Evolutionary conservation across 352 stramenopile genomes (phyloP), one percentile per base, ranked within the genome.

Genomic region (Pythium biforme): DNA sequence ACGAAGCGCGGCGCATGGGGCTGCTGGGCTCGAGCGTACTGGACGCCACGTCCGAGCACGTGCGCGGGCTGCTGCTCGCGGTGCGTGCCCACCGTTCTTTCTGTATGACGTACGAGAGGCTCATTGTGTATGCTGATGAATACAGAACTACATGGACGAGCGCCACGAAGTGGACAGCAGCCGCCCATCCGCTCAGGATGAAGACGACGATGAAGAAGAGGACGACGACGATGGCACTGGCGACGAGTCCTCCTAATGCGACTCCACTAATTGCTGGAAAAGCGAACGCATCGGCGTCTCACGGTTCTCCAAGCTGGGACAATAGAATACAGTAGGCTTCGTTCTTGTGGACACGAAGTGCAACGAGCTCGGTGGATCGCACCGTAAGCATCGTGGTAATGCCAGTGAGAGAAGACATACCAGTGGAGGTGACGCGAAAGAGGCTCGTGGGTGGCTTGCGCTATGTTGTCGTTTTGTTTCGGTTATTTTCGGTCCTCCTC

Each of bases 141-240:
- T 26, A 40, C 11, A 91, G 79, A 77, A 84, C 57, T 91, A 90
- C 63, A 88, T 93, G 72, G 80, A 79, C 58, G 80, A 91, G 41
- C 78, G 82, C 15, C 78, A 91, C 52, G 73, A 91, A 68, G 78
- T 93, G 55, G 80, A 93, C 54, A 58, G 59, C 27, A 78, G 81
- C 59, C 50, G 64, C 0, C 41, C 56, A 29, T 45, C 27, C 12
- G 19, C 15, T 29, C 52, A 33, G 3, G 53, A 66, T 17, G 34
- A 54, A 22, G 59, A 61, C 12, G 56, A 82, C 26, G 76, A 49
- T 7, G 74, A 83, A 1, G 77, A 82, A 15, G 71, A 81, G 4
- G 72, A 77, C 12, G 70, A 86, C 2, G 64, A 79, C 11, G n/a
- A n/a, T n/a, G 64, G 76, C 31, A 59, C 69, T 47, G 52, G 69